Conservation (phyloP, 345 rosid species). For the Lumnitzera littorea region DNA sequence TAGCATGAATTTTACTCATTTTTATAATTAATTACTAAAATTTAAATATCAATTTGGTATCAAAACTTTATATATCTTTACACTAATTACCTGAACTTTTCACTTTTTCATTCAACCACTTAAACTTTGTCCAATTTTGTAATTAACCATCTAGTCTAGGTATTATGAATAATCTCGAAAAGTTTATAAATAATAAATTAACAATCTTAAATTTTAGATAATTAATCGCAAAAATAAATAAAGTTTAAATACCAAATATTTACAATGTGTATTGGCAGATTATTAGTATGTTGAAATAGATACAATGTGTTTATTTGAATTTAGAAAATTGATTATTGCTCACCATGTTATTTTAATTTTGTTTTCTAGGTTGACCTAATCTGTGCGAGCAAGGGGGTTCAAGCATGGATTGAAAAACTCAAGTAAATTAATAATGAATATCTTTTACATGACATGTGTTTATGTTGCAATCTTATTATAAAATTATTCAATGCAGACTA, state of each 20-base stretch:
- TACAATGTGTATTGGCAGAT: too few species aligned
- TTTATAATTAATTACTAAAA: neutral
- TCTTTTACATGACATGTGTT: neutral
- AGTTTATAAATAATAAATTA: neutral
- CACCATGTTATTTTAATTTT: neutral
- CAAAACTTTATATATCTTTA: too few species aligned
- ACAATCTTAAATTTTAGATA: neutral
- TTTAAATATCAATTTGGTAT: too few species aligned
- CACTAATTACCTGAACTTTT: neutral
- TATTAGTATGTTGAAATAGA: too few species aligned
- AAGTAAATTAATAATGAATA: slow-evolving; percentile 30
- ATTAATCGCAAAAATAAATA: neutral
- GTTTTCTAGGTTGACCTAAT: slow-evolving; percentile 62
- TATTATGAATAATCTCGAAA: too few species aligned
- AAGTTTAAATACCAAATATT: neutral
- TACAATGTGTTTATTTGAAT: too few species aligned
- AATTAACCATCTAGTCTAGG: too few species aligned
- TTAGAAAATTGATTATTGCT: too few species aligned
- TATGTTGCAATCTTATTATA: neutral
- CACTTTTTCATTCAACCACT: neutral
- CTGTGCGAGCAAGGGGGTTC: slow-evolving; percentile 76
- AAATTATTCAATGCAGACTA: neutral
- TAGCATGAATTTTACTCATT: neutral
- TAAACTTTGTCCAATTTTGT: too few species aligned
- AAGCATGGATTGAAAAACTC: slow-evolving; percentile 90